These are phyloP conservation scores for Mortierella hygrophila DNA, from an alignment of 192 early-diverging fungal species.

Conservation along the genomic window DNA sequence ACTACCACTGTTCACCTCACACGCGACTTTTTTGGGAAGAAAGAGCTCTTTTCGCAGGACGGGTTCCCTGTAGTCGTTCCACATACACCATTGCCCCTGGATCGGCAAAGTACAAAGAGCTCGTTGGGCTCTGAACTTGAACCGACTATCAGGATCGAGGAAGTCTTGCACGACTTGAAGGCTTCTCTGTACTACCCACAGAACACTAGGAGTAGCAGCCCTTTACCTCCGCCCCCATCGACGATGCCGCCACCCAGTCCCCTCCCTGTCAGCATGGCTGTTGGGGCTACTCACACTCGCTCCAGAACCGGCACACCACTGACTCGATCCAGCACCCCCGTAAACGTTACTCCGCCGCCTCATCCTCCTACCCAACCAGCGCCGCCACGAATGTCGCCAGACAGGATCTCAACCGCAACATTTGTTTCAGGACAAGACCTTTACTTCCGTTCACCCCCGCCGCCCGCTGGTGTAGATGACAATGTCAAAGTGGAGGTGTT, in stretches of 20 bases:
- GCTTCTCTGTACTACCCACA: background rate
- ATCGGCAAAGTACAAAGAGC: background rate
- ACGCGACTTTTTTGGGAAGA: background rate
- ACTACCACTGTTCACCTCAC: background rate
- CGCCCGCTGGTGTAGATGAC: background rate
- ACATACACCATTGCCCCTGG: background rate
- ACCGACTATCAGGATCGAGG: background rate
- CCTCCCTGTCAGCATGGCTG: too few relatives aligned
- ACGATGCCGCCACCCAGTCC: background rate
- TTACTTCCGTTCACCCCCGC: too few relatives aligned
- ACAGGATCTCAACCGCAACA: background rate
- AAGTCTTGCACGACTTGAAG: background rate
- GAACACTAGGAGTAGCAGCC: background rate
- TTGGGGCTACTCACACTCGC: background rate
- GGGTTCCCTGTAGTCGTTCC: background rate
- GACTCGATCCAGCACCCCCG: background rate
- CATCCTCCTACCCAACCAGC: background rate
- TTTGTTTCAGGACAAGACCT: too few relatives aligned
- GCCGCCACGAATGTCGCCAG: background rate
- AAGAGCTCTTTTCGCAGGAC: background rate
- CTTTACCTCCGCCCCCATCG: background rate
- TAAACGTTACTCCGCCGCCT: background rate
- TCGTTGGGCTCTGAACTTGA: background rate
- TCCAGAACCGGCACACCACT: background rate
- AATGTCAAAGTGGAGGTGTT: conserved; percentile 1